phyloP scores from a whole-genome alignment of 2,329 filamentous ascomycete genomes.

The Thermothelomyces thermophilus region DNA sequence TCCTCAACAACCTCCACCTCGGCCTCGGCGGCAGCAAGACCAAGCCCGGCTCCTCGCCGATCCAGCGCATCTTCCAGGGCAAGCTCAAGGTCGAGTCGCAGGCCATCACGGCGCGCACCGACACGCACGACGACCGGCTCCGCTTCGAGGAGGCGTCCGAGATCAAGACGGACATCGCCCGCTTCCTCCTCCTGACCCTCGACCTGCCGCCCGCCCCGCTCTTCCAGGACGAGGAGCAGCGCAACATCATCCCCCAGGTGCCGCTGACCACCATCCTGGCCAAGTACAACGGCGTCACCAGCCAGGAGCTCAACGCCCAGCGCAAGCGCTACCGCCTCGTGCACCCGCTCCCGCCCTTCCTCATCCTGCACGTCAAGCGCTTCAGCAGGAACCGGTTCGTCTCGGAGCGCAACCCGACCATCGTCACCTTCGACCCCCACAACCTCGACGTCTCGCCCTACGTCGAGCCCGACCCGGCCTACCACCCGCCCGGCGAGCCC shows the following conservation, averaged over 20 bases:
- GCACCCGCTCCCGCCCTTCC: constrained; percentile 83
- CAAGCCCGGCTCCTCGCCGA: constrained; percentile 74
- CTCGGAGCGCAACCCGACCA: constrained; percentile 90
- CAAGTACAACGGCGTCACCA: constrained; percentile 85
- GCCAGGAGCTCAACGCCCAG: constrained; percentile 83
- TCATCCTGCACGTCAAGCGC: constrained; percentile 93
- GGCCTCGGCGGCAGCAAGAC: constrained; percentile 84
- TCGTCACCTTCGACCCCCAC: constrained; percentile 87
- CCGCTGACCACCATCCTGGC: constrained; percentile 74
- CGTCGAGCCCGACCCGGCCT: constrained; percentile 74
- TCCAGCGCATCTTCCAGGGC: constrained; percentile 92
- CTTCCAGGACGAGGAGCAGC: constrained; percentile 90
- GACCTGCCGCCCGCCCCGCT: constrained; percentile 87
- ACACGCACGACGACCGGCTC: constrained; percentile 71
- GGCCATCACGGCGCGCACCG: constrained; percentile 83
- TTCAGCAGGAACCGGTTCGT: constrained; percentile 98
- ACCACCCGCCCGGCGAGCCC: constrained; percentile 68
- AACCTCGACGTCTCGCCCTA: constrained; percentile 82
- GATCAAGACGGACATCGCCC: constrained; percentile 68
- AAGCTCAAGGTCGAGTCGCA: constrained; percentile 88
- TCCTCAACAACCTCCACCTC: constrained; percentile 90
- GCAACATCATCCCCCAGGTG: constrained; percentile 93
- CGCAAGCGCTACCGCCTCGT: constrained; percentile 83
- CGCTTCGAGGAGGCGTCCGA: constrained; percentile 87
- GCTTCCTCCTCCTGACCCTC: constrained; percentile 87